Percentiles rank a stretch among this genome's conserved stretches.
Evolutionary conservation across 1,284 basidiomycete genomes (phyloP).

Genomic region (Ustilago sp.): DNA sequence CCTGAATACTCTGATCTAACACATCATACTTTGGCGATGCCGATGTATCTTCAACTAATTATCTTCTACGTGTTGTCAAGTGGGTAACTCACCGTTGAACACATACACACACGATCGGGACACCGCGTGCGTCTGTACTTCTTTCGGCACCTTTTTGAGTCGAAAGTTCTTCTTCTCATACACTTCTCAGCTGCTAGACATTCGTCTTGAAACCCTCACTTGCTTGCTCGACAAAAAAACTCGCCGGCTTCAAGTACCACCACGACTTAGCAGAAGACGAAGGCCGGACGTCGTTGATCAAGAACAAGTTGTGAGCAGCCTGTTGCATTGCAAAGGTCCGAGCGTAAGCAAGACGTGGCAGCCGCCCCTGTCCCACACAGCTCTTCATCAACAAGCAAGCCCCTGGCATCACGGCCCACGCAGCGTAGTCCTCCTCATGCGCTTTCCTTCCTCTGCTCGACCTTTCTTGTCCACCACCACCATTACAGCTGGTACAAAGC

Average conservation of each 20-base stretch:
- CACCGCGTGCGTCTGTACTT: conserved; percentile 4
- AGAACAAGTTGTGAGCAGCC: background rate
- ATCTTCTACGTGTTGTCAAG: no score
- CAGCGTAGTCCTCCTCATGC: conserved; percentile 26
- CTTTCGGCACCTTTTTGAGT: conserved; percentile 1
- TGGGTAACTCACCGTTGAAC: background rate
- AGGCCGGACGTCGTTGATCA: background rate
- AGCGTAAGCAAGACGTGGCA: background rate
- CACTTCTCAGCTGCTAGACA: background rate
- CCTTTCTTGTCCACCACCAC: conserved; percentile 15
- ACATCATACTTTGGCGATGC: no score
- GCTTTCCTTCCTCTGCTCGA: conserved; percentile 23
- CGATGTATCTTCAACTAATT: no score
- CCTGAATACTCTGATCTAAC: no score
- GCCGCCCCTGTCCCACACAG: background rate
- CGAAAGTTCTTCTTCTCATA: background rate
- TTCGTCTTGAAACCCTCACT: background rate
- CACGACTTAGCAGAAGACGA: background rate
- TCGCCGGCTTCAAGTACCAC: background rate
- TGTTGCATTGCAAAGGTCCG: conserved; percentile 1
- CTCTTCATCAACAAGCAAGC: background rate
- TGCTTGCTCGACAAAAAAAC: background rate
- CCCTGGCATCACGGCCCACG: background rate
- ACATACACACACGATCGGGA: conserved; percentile 6
- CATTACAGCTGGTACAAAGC: background rate